Conservation (phyloP, 495 filamentous ascomycete genomes). For the Pyrenopolyporus hunteri region DNA sequence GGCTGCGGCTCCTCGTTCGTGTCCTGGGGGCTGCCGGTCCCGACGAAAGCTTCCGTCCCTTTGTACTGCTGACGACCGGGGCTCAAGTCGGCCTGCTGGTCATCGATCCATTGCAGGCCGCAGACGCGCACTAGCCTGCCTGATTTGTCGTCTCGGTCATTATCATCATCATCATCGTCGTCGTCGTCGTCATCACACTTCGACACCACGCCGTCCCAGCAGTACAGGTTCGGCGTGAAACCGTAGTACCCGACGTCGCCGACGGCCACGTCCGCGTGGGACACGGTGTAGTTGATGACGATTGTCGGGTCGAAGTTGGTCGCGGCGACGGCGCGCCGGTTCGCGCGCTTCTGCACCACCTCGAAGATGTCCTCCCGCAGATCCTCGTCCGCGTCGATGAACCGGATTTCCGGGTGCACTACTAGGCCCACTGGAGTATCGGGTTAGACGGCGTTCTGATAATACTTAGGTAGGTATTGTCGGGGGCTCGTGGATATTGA, state of each 20-base stretch:
- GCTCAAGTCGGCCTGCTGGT: neutral
- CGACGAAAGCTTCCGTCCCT: neutral
- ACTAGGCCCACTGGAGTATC: conserved; percentile 5
- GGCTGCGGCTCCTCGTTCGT: neutral
- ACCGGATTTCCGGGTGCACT: conserved; percentile 5
- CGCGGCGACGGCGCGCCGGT: neutral
- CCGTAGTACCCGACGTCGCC: neutral
- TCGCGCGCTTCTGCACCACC: neutral
- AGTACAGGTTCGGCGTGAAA: conserved; percentile 5
- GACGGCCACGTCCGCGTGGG: neutral
- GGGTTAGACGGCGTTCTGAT: neutral
- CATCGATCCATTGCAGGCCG: neutral
- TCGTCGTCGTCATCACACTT: conserved; percentile 15
- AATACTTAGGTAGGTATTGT: too few species aligned
- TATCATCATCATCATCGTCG: conserved; percentile 7
- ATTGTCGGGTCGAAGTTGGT: conserved; percentile 15
- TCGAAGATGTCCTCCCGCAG: conserved; percentile 1
- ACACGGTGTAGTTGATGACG: conserved; percentile 14
- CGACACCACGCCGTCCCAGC: conserved; percentile 8
- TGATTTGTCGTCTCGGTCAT: neutral
- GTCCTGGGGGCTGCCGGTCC: neutral
- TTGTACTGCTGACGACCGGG: neutral
- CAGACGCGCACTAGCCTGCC: conserved; percentile 8
- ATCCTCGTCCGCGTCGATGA: neutral
- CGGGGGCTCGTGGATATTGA: too few species aligned